Conservation (phyloP, 2,329 filamentous ascomycete genomes). For the Fusarium sp. region DNA sequence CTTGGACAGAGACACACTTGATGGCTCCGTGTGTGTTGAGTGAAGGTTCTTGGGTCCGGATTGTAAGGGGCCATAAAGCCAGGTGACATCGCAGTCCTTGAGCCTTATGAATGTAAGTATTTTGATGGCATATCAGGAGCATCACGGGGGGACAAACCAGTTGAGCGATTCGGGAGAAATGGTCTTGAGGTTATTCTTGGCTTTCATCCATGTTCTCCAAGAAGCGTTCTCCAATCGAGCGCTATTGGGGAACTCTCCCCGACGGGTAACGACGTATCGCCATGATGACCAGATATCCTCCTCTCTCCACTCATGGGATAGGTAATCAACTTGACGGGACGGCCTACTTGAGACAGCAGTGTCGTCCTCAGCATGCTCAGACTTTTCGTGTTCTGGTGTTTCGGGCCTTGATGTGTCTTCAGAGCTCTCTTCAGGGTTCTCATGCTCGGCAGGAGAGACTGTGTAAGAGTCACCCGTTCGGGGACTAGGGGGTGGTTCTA, state of each 20-base stretch:
- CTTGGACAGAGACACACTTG: conserved; percentile 63
- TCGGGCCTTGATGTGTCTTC: conserved; percentile 67
- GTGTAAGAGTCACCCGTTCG: conserved; percentile 64
- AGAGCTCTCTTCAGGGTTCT: conserved; percentile 58
- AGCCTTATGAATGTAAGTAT: conserved; percentile 71
- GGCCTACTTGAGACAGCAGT: conserved; percentile 79
- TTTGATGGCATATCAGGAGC: conserved; percentile 6
- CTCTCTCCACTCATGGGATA: conserved; percentile 92
- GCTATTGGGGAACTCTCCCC: conserved; percentile 83
- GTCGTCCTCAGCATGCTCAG: conserved; percentile 81
- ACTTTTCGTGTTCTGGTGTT: conserved; percentile 62
- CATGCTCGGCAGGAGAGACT: conserved; percentile 67
- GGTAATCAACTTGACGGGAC: conserved; percentile 92
- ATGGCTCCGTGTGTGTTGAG: conserved; percentile 57
- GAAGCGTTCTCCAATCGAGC: conserved; percentile 93
- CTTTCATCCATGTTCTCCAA: conserved; percentile 96
- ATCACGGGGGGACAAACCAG: conserved; percentile 70
- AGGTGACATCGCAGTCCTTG: conserved; percentile 97
- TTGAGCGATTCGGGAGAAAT: conserved; percentile 93
- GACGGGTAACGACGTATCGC: conserved; percentile 88
- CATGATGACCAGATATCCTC: conserved; percentile 98
- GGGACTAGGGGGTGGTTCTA: conserved; percentile 66
- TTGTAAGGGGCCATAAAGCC: conserved; percentile 95
- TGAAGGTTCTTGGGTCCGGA: conserved; percentile 72
- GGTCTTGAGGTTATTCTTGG: conserved; percentile 87